A percentile compares a stretch with the other conserved stretches of the same genome.
Evolutionary conservation across 2,329 filamentous ascomycete species (phyloP).

Genomic region (Penicillium sp.): DNA sequence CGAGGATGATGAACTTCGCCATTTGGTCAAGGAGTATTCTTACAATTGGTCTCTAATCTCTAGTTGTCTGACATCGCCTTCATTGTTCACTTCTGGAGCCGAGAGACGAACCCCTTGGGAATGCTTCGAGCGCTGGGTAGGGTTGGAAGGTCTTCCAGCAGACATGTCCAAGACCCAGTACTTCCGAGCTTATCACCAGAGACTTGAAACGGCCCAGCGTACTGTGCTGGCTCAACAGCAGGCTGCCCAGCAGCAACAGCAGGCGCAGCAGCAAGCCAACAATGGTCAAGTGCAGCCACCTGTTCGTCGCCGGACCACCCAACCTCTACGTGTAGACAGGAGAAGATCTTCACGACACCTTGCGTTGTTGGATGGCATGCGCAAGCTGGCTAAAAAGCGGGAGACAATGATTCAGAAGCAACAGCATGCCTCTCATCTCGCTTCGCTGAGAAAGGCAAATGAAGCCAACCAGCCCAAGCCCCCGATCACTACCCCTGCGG

Average conservation of each 20-base stretch:
- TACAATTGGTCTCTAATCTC: constrained; percentile 98
- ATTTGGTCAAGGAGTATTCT: constrained; percentile 83
- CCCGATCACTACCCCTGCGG: constrained; percentile 73
- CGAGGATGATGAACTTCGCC: constrained; percentile 87
- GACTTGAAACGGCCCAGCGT: constrained; percentile 63
- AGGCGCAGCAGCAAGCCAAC: constrained; percentile 55
- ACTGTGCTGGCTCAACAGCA: constrained; percentile 60
- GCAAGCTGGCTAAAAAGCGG: constrained; percentile 91
- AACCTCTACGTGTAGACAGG: constrained; percentile 80
- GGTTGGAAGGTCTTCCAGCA: constrained; percentile 81
- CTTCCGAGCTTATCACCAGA: constrained; percentile 72
- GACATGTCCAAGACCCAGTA: constrained; percentile 97
- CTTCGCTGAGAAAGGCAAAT: constrained; percentile 78
- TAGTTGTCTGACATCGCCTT: constrained; percentile 71
- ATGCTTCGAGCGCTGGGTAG: constrained; percentile 96
- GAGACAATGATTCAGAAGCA: constrained; percentile 85
- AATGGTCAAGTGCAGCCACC: constrained; percentile 55
- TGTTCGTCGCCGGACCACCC: constrained; percentile 67
- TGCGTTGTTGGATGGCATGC: constrained; percentile 88
- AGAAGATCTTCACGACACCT: constrained; percentile 83
- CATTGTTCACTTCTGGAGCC: constrained; percentile 76
- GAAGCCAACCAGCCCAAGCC: constrained; percentile 63
- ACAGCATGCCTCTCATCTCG: constrained; percentile 73
- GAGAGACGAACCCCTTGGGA: constrained; percentile 96
- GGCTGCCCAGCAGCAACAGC: constrained; percentile 40